Evolutionary conservation across 768 basidiomycete genomes (phyloP).

Genomic region (Leccinum subgranulosum): DNA sequence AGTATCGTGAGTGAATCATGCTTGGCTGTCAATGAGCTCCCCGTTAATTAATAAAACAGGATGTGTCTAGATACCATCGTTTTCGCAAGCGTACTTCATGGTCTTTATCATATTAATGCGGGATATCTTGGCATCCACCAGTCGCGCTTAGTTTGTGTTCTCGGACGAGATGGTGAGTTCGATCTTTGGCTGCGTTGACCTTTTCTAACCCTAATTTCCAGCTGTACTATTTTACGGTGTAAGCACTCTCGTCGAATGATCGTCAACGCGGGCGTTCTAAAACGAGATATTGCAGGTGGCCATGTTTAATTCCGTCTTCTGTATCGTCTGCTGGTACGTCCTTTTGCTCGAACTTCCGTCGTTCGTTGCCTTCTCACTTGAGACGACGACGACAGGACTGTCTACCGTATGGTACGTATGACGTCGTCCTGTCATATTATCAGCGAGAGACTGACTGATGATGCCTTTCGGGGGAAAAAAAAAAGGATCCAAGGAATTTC

Average conservation of each 20-base stretch:
- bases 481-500: constrained; percentile 17
- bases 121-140: neutral
- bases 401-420: constrained; percentile 9
- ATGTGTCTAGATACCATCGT: constrained; percentile 13
- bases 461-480: neutral
- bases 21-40: neutral
- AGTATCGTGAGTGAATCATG: constrained; percentile 8
- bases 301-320: constrained; percentile 4
- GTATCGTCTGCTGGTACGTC: constrained; percentile 16
- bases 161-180: constrained; percentile 25
- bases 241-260: neutral
- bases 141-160: constrained; percentile 14
- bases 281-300: constrained; percentile 1
- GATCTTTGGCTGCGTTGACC: neutral
- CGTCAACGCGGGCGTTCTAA: neutral
- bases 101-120: constrained; percentile 1
- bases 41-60: constrained; percentile 4
- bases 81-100: neutral
- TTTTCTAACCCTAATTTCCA: constrained; percentile 1
- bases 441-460: neutral
- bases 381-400: constrained; percentile 1
- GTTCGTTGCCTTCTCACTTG: neutral
- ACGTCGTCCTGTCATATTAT: too few relatives aligned
- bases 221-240: constrained; percentile 18
- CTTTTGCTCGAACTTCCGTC: neutral